Conservation (phyloP, 1,284 basidiomycete species). For the Thelephora terrestris region DNA sequence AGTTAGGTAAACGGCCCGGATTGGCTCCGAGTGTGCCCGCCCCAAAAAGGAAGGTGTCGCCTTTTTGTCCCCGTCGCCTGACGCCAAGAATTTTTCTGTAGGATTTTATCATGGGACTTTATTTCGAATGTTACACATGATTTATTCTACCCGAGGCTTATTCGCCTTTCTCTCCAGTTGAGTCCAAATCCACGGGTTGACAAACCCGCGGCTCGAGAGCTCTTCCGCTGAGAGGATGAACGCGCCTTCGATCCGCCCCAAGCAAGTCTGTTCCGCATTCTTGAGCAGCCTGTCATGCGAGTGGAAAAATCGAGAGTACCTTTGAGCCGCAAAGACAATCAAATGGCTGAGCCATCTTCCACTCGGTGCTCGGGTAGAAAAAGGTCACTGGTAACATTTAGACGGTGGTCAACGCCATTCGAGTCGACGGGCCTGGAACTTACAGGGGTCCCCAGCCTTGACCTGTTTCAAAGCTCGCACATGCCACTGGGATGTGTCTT, state of each 20-base stretch:
- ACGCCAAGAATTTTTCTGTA: no score
- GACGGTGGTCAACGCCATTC: constrained; percentile 15
- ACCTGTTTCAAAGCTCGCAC: constrained; percentile 29
- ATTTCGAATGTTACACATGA: no score
- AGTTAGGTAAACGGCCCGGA: neutral
- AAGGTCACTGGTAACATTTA: constrained; percentile 33
- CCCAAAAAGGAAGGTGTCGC: no score
- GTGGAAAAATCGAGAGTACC: constrained; percentile 9
- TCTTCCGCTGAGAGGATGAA: constrained; percentile 24
- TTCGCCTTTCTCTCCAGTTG: neutral
- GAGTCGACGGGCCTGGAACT: constrained; percentile 11
- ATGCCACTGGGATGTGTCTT: constrained; percentile 28
- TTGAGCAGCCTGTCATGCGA: neutral
- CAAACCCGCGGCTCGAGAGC: constrained; percentile 19
- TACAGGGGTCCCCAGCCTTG: constrained; percentile 32
- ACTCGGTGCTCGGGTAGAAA: constrained; percentile 65
- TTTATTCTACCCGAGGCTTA: no score
- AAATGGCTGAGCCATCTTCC: constrained; percentile 63
- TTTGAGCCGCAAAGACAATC: constrained; percentile 40
- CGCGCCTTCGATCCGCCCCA: constrained; percentile 29
- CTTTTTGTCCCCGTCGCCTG: no score
- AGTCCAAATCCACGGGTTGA: constrained; percentile 26
- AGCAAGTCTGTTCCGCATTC: constrained; percentile 21
- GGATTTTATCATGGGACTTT: no score
- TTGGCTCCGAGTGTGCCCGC: no score